A percentile compares a stretch with the other conserved stretches of the same genome.
phyloP scores from a whole-genome alignment of 352 stramenopile genomes.

The Pythium coloratum region DNA sequence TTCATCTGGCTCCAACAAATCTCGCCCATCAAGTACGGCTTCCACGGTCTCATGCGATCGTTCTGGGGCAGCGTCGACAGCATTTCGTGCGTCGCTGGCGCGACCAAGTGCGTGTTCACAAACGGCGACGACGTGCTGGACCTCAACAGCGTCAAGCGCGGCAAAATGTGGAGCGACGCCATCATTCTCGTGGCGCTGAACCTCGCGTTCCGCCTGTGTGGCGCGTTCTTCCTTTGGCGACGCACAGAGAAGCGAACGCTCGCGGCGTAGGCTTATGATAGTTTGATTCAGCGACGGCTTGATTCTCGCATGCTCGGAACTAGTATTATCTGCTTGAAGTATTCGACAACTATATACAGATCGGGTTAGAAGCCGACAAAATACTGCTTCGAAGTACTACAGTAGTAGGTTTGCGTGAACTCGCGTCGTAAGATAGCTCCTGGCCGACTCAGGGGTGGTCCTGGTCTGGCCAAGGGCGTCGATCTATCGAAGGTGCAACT shows the following conservation, averaged over 20 bases:
- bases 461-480: too few relatives aligned
- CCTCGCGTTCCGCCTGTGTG: slow-evolving; percentile 30
- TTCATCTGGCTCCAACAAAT: slow-evolving; percentile 42
- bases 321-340: too few relatives aligned
- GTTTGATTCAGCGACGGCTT: too few relatives aligned
- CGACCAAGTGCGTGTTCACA: slow-evolving; percentile 22
- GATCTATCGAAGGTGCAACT: too few relatives aligned
- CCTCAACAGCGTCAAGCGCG: slow-evolving; percentile 28
- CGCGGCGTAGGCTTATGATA: background rate
- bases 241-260: slow-evolving; percentile 20
- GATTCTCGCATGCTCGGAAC: too few relatives aligned
- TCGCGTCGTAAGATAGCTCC: too few relatives aligned
- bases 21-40: slow-evolving; percentile 47
- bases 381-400: too few relatives aligned
- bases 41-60: slow-evolving; percentile 30
- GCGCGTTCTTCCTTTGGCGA: slow-evolving; percentile 33
- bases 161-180: slow-evolving; percentile 25
- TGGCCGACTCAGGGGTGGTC: too few relatives aligned
- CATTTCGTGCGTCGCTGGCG: slow-evolving; percentile 27
- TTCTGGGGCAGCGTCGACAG: slow-evolving; percentile 32
- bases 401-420: too few relatives aligned
- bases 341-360: too few relatives aligned
- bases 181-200: slow-evolving; percentile 32
- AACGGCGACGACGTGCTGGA: slow-evolving; percentile 30
- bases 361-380: too few relatives aligned